phyloP scores from a whole-genome alignment of 2,329 filamentous ascomycete species.

The Penicillium crustosum region DNA sequence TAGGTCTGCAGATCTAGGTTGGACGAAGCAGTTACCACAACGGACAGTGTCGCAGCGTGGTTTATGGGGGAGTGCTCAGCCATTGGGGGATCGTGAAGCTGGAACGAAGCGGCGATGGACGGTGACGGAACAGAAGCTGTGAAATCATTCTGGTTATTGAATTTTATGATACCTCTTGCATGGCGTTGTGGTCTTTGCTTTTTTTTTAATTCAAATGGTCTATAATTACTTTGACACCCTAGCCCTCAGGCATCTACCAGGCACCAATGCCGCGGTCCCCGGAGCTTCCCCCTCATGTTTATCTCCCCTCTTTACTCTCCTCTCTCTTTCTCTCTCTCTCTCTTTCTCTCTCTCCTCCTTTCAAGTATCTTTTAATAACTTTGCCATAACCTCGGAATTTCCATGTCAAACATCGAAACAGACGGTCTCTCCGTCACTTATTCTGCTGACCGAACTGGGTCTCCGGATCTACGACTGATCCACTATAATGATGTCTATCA shows the following conservation, averaged over 20 bases:
- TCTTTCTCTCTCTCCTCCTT: neutral
- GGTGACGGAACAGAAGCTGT: slow-evolving; percentile 35
- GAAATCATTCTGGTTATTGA: slow-evolving; percentile 6
- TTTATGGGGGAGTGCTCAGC: slow-evolving; percentile 39
- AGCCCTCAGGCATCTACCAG: slow-evolving; percentile 12
- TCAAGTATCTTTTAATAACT: neutral
- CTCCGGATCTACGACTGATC: slow-evolving; percentile 74
- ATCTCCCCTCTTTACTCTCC: slow-evolving; percentile 2
- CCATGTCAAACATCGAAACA: slow-evolving; percentile 31
- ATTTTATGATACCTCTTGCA: slow-evolving; percentile 24
- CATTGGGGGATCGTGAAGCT: slow-evolving; percentile 31
- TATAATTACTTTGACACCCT: slow-evolving; percentile 1
- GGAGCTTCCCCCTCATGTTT: slow-evolving; percentile 13
- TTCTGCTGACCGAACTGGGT: slow-evolving; percentile 44
- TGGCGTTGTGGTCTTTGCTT: slow-evolving; percentile 14
- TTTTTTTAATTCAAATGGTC: neutral
- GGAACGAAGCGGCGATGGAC: slow-evolving; percentile 40
- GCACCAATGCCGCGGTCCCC: slow-evolving; percentile 1
- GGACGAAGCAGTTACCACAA: slow-evolving; percentile 28
- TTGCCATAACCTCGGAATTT: neutral
- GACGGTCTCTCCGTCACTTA: slow-evolving; percentile 45
- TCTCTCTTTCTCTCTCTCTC: neutral
- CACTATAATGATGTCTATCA: slow-evolving; percentile 97
- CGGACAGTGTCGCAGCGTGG: slow-evolving; percentile 36
- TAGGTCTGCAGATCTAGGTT: slow-evolving; percentile 8